These are phyloP conservation scores for Sugiyamaella grinbergsii DNA, from an alignment of 1,139 yeast genomes.

Conservation along the genomic window DNA sequence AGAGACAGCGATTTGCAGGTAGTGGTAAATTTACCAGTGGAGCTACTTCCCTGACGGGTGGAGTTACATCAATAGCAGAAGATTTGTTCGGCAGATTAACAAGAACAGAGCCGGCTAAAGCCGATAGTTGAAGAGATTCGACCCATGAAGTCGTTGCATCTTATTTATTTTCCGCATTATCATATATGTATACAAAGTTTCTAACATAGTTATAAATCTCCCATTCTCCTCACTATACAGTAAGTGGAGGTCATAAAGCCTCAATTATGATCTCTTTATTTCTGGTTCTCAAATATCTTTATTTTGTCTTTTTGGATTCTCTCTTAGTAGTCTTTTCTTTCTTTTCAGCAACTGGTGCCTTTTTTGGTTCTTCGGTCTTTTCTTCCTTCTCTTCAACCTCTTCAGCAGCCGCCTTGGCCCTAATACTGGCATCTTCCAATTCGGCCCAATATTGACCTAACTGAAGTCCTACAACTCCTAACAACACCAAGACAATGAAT, in stretches of 20 bases:
- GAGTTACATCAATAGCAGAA: conserved; percentile 9
- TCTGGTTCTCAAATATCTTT: conserved; percentile 1
- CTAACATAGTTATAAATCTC: conserved; percentile 14
- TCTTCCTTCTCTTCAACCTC: conserved; percentile 29
- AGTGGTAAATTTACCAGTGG: conserved; percentile 6
- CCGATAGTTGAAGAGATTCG: conserved; percentile 3
- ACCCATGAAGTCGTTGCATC: not conserved
- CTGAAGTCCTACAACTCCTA: conserved; percentile 82
- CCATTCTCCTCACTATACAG: not conserved
- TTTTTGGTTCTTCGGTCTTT: conserved; percentile 12
- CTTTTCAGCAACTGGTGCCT: not conserved
- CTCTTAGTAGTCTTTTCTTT: conserved; percentile 6
- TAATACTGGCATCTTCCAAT: conserved; percentile 59
- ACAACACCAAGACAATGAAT: conserved; percentile 67
- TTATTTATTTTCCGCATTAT: conserved; percentile 14
- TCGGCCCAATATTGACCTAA: conserved; percentile 89
- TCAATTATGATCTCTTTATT: not conserved
- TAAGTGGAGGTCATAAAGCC: not conserved
- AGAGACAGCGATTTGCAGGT: conserved; percentile 4
- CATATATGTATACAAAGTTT: conserved; percentile 13
- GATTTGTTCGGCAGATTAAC: conserved; percentile 17
- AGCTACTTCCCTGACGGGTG: conserved; percentile 8
- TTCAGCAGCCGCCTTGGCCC: conserved; percentile 37
- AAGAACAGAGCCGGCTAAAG: conserved; percentile 5
- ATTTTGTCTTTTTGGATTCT: conserved; percentile 17